Base-by-base conservation (phyloP, 1,139 yeast species). In the Taiozyma sp. region DNA sequence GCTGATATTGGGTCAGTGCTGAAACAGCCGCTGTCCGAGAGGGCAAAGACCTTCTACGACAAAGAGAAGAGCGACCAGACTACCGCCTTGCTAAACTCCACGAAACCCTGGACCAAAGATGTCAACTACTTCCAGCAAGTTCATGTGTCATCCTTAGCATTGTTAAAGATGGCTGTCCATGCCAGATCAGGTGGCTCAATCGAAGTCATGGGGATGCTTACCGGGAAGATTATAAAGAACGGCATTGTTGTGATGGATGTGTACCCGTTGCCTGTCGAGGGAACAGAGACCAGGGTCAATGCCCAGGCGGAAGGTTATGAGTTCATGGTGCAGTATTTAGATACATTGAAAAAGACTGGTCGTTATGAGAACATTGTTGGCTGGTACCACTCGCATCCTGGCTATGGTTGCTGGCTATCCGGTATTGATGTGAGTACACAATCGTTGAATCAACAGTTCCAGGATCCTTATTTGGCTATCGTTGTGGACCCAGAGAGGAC, bases 371-470 rank as follows among this genome's bases (percentile, higher is more conserved):
- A 87, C 60, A 87, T 93, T 39, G 90, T 91, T 16, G 97, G 97
- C 8, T 88, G 96, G 96, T 88, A 92, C 69, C 96, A 93, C 69
- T 91, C 97, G 3, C 99, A 93, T 68, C 98, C 98, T 0, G 97
- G 97, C 0, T 93, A 91, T 67, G 98, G 97, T 43, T 88, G 97
- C 66, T 87, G 97, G 96, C 70, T 91, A 43, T 84, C 93, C 55
- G 95, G 93, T 19, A 90, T 91, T 47, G 97, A 91, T 69, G 95
- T 91, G 32, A 83, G 87, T 51, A 91, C 97, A 0, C 97, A 93
- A 65, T 74, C 80, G 52, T 71, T 92, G 67, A 91, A 92, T 64
- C 97, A 91, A 67, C 81, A 79, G 54, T 90, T 83, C 65, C 97
- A 91, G 66, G 97, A 91, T 63, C 97, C 97, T 1, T 91, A 89